Evolutionary conservation across 495 filamentous ascomycete species (phyloP).

Genomic region (Hypoxylon lenormandii): DNA sequence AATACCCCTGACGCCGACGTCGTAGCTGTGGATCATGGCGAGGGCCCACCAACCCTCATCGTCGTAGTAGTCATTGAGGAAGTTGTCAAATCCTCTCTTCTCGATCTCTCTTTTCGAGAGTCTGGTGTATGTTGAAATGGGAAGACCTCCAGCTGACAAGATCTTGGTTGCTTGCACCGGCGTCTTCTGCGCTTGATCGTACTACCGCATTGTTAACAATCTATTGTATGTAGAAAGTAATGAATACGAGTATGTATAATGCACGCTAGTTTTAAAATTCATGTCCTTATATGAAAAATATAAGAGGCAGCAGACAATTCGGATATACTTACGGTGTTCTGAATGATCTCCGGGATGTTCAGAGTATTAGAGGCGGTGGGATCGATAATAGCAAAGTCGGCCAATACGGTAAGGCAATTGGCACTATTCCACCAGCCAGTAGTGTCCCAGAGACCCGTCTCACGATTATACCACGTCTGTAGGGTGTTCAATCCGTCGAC

Average conservation of each 20-base stretch:
- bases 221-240: neutral
- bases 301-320: neutral
- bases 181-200: slow-evolving; percentile 55
- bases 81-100: slow-evolving; percentile 58
- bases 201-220: slow-evolving; percentile 28
- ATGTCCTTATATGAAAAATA: neutral
- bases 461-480: slow-evolving; percentile 72
- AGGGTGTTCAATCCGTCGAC: slow-evolving; percentile 62
- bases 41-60: slow-evolving; percentile 82
- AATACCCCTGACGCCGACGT: slow-evolving; percentile 61
- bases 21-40: slow-evolving; percentile 72
- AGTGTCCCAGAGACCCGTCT: slow-evolving; percentile 73
- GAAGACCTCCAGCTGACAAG: slow-evolving; percentile 46
- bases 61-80: slow-evolving; percentile 75
- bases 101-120: slow-evolving; percentile 32
- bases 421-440: slow-evolving; percentile 82
- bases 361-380: slow-evolving; percentile 45
- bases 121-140: slow-evolving; percentile 51
- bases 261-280: too few relatives aligned
- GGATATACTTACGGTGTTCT: slow-evolving; percentile 55
- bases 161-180: slow-evolving; percentile 50
- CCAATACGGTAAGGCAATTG: slow-evolving; percentile 73
- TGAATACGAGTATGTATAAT: too few relatives aligned
- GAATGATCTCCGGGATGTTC: slow-evolving; percentile 53
- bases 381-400: slow-evolving; percentile 67